A percentile compares a stretch with the other conserved stretches of the same genome.
These are phyloP conservation scores for Flaveria linearis DNA, from an alignment of 129 eudicot genomes.

Conservation along the genomic window DNA sequence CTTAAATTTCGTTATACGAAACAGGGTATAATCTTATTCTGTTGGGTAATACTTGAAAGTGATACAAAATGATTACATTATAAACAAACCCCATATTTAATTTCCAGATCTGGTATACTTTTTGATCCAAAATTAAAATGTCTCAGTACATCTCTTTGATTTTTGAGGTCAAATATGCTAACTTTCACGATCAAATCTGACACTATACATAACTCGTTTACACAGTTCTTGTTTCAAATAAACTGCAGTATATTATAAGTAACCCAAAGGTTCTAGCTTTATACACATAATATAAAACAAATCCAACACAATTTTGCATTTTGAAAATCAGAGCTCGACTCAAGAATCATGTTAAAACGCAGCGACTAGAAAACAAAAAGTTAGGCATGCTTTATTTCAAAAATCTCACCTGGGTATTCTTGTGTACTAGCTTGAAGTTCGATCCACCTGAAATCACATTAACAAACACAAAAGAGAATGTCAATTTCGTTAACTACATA, in stretches of 20 bases:
- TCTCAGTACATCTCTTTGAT: neutral
- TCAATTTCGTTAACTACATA: neutral
- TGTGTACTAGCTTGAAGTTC: constrained; percentile 36
- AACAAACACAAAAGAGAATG: constrained; percentile 15
- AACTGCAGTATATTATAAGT: neutral
- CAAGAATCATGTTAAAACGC: constrained; percentile 16
- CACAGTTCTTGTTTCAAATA: neutral
- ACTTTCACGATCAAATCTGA: neutral
- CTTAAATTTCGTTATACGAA: neutral
- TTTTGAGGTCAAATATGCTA: constrained; percentile 25
- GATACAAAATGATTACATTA: neutral
- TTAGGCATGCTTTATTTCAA: neutral
- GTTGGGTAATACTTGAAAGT: neutral
- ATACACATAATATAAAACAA: neutral
- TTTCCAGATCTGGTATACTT: neutral
- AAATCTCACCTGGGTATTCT: constrained; percentile 38
- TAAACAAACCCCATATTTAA: neutral
- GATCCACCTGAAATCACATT: constrained; percentile 44
- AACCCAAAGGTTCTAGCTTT: neutral
- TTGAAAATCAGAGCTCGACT: neutral
- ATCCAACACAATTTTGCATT: constrained; percentile 4
- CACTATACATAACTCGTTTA: neutral
- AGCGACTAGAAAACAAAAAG: neutral
- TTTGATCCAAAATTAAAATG: constrained; percentile 19
- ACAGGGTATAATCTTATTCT: neutral